Evolutionary conservation across 2,329 filamentous ascomycete species (phyloP).

Genomic region (Phoma herbarum): DNA sequence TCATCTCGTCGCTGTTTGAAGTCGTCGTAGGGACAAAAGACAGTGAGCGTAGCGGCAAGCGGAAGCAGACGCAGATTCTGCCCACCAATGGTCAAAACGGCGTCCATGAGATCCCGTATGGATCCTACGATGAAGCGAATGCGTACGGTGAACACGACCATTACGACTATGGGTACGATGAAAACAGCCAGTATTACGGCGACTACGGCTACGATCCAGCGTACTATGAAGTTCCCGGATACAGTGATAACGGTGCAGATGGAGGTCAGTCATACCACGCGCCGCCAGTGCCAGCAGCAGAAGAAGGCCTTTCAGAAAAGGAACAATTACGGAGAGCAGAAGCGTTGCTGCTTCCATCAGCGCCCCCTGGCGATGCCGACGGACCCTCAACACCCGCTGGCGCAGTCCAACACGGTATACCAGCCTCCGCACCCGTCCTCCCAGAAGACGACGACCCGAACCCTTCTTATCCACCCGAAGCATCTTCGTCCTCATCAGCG

Average conservation of each 20-base stretch:
- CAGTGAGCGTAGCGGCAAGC: slow-evolving; percentile 65
- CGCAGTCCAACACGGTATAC: slow-evolving; percentile 38
- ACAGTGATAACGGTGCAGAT: slow-evolving; percentile 39
- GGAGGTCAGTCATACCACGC: slow-evolving; percentile 57
- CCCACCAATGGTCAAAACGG: slow-evolving; percentile 22
- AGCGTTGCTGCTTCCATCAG: slow-evolving; percentile 80
- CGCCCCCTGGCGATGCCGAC: slow-evolving; percentile 65
- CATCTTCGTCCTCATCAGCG: slow-evolving; percentile 35
- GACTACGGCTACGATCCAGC: slow-evolving; percentile 45
- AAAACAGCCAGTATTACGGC: slow-evolving; percentile 42
- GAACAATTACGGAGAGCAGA: slow-evolving; percentile 81
- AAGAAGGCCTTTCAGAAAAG: slow-evolving; percentile 79
- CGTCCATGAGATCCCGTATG: slow-evolving; percentile 36
- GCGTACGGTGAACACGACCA: slow-evolving; percentile 33
- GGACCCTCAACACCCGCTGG: slow-evolving; percentile 54
- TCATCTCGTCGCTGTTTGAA: slow-evolving; percentile 88
- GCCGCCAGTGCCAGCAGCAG: slow-evolving; percentile 66
- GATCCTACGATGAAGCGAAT: slow-evolving; percentile 25
- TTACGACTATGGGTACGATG: slow-evolving; percentile 41
- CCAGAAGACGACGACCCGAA: slow-evolving; percentile 45
- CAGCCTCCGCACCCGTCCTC: slow-evolving; percentile 49
- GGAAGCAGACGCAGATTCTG: slow-evolving; percentile 42
- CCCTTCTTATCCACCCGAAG: slow-evolving; percentile 32
- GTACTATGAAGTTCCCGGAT: slow-evolving; percentile 43
- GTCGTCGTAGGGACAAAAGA: slow-evolving; percentile 87